A percentile compares a stretch with the other conserved stretches of the same genome.
phyloP scores from a whole-genome alignment of 2,329 filamentous ascomycete species.

The Trichoderma semiorbis region DNA sequence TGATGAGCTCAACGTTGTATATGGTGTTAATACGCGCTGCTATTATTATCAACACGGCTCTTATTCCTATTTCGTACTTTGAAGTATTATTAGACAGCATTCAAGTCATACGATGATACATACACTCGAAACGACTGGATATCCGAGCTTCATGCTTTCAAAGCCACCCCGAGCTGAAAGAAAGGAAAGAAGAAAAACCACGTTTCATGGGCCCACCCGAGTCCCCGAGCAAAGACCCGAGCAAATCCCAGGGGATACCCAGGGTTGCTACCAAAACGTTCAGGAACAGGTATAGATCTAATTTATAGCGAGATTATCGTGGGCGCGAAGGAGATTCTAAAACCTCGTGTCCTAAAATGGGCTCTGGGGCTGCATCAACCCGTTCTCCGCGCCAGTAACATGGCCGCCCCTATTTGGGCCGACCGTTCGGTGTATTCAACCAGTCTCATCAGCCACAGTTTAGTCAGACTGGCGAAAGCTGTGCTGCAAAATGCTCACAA shows the following conservation, averaged over 20 bases:
- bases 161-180: not conserved
- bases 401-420: constrained; percentile 10
- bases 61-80: not conserved
- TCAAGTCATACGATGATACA: not conserved
- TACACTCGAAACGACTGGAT: not conserved
- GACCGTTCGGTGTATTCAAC: not conserved
- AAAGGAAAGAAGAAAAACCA: not conserved
- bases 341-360: constrained; percentile 36
- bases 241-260: not conserved
- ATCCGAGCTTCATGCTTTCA: not conserved
- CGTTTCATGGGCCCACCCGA: constrained; percentile 16
- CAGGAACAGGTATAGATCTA: constrained; percentile 16
- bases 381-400: not conserved
- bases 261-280: not conserved
- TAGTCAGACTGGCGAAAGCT: not conserved
- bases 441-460: constrained; percentile 6
- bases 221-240: not conserved
- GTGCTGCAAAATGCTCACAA: not conserved
- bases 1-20: not conserved
- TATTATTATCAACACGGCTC: not conserved
- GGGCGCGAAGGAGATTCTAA: constrained; percentile 11
- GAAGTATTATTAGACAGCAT: not conserved
- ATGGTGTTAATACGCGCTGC: not conserved
- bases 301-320: constrained; percentile 16
- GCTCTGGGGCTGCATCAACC: constrained; percentile 10